These are phyloP conservation scores for Heritiera fomes DNA, from an alignment of 345 rosid species.

Conservation along the genomic window DNA sequence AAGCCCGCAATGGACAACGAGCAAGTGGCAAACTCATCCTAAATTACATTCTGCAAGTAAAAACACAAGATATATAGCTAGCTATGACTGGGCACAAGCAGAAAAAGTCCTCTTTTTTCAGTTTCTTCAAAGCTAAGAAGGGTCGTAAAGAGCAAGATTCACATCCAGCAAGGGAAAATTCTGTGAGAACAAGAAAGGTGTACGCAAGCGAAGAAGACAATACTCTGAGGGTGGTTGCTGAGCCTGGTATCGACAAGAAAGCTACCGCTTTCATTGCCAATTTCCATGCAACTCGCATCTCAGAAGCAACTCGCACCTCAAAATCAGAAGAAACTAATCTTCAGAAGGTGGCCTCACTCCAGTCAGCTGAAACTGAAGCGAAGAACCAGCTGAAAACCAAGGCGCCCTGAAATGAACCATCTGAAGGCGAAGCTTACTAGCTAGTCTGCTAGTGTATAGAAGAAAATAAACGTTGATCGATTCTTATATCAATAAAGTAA, in stretches of 20 bases:
- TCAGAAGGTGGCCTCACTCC: no score
- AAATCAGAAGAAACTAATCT: no score
- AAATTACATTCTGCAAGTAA: not conserved
- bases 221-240: no score
- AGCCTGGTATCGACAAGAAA: no score
- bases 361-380: not conserved
- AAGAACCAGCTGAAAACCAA: not conserved
- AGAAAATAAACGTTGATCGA: not conserved
- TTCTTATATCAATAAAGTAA: not conserved
- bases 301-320: no score
- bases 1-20: not conserved
- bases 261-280: no score
- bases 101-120: conserved; percentile 9
- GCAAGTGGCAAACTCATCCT: not conserved
- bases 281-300: no score
- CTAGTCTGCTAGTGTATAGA: not conserved
- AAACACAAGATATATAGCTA: not conserved
- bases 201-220: conserved; percentile 53
- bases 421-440: not conserved
- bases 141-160: not conserved
- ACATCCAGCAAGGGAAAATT: conserved; percentile 19
- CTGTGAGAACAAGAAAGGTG: conserved; percentile 34
- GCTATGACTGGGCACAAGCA: conserved; percentile 8
- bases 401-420: not conserved
- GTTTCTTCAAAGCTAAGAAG: conserved; percentile 10